Percentiles rank a stretch among this genome's conserved stretches.
phyloP scores from a whole-genome alignment of 1,139 yeast species.

The Zygosaccharomyces pseudobailii region DNA sequence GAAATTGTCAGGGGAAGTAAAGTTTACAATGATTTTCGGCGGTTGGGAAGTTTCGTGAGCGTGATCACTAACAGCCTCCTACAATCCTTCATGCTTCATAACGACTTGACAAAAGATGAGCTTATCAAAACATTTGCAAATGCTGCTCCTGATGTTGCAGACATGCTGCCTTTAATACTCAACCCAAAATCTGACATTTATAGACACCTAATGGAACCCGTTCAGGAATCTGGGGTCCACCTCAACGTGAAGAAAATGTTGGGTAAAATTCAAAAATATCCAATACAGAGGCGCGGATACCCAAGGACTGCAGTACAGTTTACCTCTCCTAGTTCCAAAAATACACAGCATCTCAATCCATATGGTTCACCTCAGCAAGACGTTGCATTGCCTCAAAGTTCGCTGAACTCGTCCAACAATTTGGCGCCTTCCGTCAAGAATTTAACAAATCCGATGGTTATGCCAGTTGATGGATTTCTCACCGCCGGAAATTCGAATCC shows the following conservation, averaged over 20 bases:
- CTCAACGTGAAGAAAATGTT: conserved; percentile 24
- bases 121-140: conserved; percentile 14
- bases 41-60: conserved; percentile 19
- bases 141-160: conserved; percentile 17
- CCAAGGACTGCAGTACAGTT: conserved; percentile 2
- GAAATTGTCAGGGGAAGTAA: conserved; percentile 13
- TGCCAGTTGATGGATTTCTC: not conserved
- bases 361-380: not conserved
- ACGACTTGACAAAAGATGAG: conserved; percentile 13
- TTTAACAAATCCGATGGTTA: not conserved
- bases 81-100: conserved; percentile 12
- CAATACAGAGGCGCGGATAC: not conserved
- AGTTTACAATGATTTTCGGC: conserved; percentile 15
- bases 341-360: not conserved
- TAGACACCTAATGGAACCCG: conserved; percentile 21
- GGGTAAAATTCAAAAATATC: conserved; percentile 12
- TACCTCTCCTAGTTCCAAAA: not conserved
- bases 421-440: not conserved
- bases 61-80: conserved; percentile 19
- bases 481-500: not conserved
- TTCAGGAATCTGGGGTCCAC: conserved; percentile 28
- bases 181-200: conserved; percentile 26
- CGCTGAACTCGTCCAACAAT: not conserved
- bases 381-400: not conserved
- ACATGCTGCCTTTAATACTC: conserved; percentile 14